Evolutionary conservation across 2,329 filamentous ascomycete genomes (phyloP).

Genomic region (Diaporthe humulicola): DNA sequence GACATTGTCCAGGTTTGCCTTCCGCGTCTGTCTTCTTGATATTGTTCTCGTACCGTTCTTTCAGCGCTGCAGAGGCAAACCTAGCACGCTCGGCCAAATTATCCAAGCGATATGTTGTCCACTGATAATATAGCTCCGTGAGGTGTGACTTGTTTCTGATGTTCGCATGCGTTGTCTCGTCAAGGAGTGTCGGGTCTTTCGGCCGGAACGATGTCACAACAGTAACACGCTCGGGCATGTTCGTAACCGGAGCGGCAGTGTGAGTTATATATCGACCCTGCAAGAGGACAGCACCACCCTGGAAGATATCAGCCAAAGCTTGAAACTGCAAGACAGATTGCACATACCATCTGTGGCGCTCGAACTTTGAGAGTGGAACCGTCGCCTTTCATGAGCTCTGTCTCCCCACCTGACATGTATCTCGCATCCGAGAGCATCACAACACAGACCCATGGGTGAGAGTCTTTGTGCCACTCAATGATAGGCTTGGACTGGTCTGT

Average conservation of each 20-base stretch:
- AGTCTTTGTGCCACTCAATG: conserved; percentile 75
- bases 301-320: neutral
- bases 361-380: conserved; percentile 70
- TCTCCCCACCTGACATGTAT: conserved; percentile 75
- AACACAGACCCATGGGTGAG: conserved; percentile 79
- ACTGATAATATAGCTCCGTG: conserved; percentile 71
- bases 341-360: conserved; percentile 68
- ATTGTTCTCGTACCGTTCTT: neutral
- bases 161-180: conserved; percentile 72
- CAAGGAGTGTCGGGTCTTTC: conserved; percentile 63
- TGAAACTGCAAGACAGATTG: conserved; percentile 41
- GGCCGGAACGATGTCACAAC: conserved; percentile 77
- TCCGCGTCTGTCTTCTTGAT: neutral
- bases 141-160: conserved; percentile 71
- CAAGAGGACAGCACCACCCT: conserved; percentile 74
- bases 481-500: conserved; percentile 66
- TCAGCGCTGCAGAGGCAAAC: neutral
- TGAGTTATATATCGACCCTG: conserved; percentile 78
- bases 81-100: conserved; percentile 69
- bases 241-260: conserved; percentile 14
- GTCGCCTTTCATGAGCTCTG: conserved; percentile 66
- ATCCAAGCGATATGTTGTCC: conserved; percentile 72
- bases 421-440: conserved; percentile 75
- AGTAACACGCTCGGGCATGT: conserved; percentile 46
- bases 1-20: neutral